phyloP scores from a whole-genome alignment of 768 basidiomycete species.

The Phylloporus rhodoxanthus region DNA sequence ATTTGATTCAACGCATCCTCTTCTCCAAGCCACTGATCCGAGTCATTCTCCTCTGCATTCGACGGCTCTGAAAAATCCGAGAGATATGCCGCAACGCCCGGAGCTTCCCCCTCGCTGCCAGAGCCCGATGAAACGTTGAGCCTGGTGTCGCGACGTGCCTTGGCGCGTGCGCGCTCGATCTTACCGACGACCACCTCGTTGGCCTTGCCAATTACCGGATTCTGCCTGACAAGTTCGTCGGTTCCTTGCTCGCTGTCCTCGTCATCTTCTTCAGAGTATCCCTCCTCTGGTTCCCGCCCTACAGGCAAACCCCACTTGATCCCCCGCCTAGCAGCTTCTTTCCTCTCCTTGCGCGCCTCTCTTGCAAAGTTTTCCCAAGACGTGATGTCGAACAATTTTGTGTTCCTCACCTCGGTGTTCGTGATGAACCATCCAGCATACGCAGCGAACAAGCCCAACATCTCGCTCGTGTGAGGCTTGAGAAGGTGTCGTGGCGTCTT shows the following conservation, averaged over 20 bases:
- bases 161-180: slow-evolving; percentile 14
- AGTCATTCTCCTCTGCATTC: slow-evolving; percentile 38
- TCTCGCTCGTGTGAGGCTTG: slow-evolving; percentile 44
- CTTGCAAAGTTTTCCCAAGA: slow-evolving; percentile 46
- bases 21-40: slow-evolving; percentile 16
- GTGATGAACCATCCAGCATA: slow-evolving; percentile 58
- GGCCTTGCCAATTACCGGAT: slow-evolving; percentile 29
- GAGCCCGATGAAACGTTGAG: slow-evolving; percentile 14
- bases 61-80: slow-evolving; percentile 55
- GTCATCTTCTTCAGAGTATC: slow-evolving; percentile 7
- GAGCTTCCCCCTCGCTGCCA: slow-evolving; percentile 15
- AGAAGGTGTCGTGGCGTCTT: slow-evolving; percentile 39
- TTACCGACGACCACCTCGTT: slow-evolving; percentile 14
- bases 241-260: not conserved
- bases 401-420: slow-evolving; percentile 33
- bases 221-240: slow-evolving; percentile 12
- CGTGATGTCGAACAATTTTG: slow-evolving; percentile 36
- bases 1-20: slow-evolving; percentile 28
- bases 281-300: slow-evolving; percentile 9
- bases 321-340: slow-evolving; percentile 23
- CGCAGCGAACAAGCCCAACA: slow-evolving; percentile 46
- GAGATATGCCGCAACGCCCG: slow-evolving; percentile 37
- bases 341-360: slow-evolving; percentile 28
- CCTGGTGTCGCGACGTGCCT: not conserved
- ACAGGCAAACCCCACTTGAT: slow-evolving; percentile 21